These are phyloP conservation scores for Mycena polygramma DNA, from an alignment of 768 basidiomycete genomes.

Conservation along the genomic window DNA sequence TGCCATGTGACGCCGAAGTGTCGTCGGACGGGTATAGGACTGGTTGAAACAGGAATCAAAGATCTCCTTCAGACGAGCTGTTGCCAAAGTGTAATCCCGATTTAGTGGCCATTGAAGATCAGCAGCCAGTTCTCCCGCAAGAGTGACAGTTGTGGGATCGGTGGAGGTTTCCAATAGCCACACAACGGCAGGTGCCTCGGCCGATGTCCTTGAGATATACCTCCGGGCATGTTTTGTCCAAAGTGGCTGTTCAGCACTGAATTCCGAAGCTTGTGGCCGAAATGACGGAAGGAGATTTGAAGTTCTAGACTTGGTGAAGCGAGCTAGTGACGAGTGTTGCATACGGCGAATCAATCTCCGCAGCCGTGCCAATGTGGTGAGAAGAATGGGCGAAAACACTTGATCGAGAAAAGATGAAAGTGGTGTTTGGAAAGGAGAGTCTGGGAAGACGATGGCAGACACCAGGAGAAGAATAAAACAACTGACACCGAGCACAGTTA, in stretches of 20 bases:
- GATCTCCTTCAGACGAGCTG: neutral
- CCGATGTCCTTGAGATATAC: neutral
- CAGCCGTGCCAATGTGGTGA: too few species aligned
- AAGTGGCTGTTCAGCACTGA: too few species aligned
- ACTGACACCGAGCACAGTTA: neutral
- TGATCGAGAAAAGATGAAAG: neutral
- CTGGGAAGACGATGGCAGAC: neutral
- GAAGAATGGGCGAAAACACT: neutral
- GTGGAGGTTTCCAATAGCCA: conserved; percentile 8
- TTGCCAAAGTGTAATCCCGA: neutral
- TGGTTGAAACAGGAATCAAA: neutral
- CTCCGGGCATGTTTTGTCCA: neutral
- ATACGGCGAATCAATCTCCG: too few species aligned
- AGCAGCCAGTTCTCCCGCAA: neutral
- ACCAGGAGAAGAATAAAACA: neutral
- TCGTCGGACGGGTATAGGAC: neutral
- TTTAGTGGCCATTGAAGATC: neutral
- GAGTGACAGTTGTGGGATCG: neutral
- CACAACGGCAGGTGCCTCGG: neutral
- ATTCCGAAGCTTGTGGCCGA: neutral
- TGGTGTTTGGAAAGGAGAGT: neutral
- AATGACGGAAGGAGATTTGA: neutral
- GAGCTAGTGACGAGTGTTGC: too few species aligned
- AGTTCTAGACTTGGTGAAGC: neutral
- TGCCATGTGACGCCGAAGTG: too few species aligned